A percentile compares a stretch with the other conserved stretches of the same genome.
phyloP scores from a whole-genome alignment of 495 filamentous ascomycete genomes.

The Cercophora sp. region DNA sequence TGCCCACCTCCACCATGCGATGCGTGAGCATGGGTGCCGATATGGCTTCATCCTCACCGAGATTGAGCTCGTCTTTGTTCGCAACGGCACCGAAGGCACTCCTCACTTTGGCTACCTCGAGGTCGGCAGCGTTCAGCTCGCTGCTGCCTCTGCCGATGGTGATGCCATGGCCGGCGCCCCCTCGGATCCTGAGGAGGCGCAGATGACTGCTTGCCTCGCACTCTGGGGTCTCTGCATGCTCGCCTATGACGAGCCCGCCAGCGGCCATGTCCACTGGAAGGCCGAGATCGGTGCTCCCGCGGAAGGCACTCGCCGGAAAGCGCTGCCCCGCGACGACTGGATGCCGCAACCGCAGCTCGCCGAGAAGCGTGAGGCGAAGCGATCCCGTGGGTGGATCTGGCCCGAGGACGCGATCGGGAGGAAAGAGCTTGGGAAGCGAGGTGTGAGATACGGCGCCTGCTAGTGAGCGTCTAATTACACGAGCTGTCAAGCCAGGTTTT shows the following conservation, averaged over 20 bases:
- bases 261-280: conserved; percentile 63
- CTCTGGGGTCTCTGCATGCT: conserved; percentile 68
- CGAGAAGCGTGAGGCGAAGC: conserved; percentile 81
- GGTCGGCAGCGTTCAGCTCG: conserved; percentile 58
- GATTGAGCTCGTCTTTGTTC: conserved; percentile 87
- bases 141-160: conserved; percentile 26
- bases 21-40: conserved; percentile 88
- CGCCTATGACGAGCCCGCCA: conserved; percentile 66
- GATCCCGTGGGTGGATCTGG: conserved; percentile 77
- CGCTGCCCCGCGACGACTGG: conserved; percentile 72
- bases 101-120: conserved; percentile 86
- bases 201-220: conserved; percentile 53
- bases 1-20: conserved; percentile 76
- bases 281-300: conserved; percentile 79
- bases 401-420: conserved; percentile 63
- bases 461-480: conserved; percentile 7
- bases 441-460: conserved; percentile 47
- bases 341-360: conserved; percentile 78
- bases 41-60: conserved; percentile 95
- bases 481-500: conserved; percentile 8
- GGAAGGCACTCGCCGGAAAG: conserved; percentile 68
- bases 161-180: conserved; percentile 14
- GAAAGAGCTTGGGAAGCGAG: conserved; percentile 55
- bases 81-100: conserved; percentile 65
- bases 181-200: conserved; percentile 36